A percentile compares a stretch with the other conserved stretches of the same genome.
Evolutionary conservation across 768 basidiomycete genomes (phyloP).

Genomic region (Tulasnella sp.): DNA sequence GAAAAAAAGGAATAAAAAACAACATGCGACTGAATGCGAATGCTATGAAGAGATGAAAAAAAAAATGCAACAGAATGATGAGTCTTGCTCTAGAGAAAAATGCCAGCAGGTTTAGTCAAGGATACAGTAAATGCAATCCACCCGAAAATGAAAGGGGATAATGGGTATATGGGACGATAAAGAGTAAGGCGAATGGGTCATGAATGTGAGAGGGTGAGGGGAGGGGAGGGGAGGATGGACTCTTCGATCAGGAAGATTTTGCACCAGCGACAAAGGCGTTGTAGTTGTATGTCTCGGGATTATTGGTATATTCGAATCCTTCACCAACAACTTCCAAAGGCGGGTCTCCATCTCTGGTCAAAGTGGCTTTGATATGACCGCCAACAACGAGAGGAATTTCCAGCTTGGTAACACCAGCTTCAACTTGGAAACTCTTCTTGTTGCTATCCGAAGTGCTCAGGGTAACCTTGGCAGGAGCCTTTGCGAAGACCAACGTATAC

Average conservation of each 20-base stretch:
- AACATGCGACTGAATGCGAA: no score
- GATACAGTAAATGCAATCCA: no score
- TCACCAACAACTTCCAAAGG: constrained; percentile 17
- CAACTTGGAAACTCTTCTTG: constrained; percentile 18
- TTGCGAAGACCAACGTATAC: constrained; percentile 21
- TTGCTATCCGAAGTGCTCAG: constrained; percentile 19
- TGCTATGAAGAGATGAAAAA: no score
- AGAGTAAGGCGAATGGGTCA: no score
- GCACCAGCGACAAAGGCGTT: constrained; percentile 14
- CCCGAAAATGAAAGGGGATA: no score
- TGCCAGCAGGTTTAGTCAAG: no score
- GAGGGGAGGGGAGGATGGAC: no score
- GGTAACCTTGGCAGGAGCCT: constrained; percentile 14
- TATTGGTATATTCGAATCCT: constrained; percentile 17
- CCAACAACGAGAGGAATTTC: constrained; percentile 7
- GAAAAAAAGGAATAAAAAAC: no score
- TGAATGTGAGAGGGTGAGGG: no score
- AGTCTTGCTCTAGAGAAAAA: no score
- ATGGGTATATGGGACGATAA: no score
- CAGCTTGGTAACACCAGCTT: constrained; percentile 4
- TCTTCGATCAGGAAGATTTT: background rate
- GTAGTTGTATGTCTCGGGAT: constrained; percentile 19
- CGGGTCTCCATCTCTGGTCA: constrained; percentile 19
- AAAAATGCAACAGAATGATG: no score
- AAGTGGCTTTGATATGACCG: constrained; percentile 13